Base-by-base conservation (phyloP, 2,329 filamentous ascomycete species). In the Bipolaris cookei region DNA sequence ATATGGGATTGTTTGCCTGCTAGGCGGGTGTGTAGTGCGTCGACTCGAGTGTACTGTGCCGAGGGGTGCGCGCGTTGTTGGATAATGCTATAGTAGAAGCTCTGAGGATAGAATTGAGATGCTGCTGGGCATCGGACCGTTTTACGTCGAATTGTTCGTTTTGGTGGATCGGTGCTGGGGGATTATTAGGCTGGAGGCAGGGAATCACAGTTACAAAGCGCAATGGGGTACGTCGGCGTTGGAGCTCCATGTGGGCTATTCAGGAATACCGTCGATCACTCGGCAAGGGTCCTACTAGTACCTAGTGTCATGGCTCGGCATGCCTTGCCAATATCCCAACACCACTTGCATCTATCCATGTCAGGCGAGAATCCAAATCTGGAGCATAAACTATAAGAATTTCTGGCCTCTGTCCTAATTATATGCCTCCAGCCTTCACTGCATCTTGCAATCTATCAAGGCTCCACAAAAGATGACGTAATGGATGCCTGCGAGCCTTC, bases 221-320 rank as follows among this genome's bases (percentile, higher is more conserved):
- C 28, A 51, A 38, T 39, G 46, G 39, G 51, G 46, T 39, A 28
- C 39, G 39, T 44, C 42, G 52, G 52, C 32, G 39, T 50, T 58
- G 21, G 20, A 49, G 46, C 37, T 39, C 39, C 32, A 55, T 35
- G 52, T 51, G 39, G 32, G 53, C 28, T 51, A 38, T 45, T 30
- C 25, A 28, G 53, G 54, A 53, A 50, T 56, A 56, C 59, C 41
- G 59, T 54, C 53, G 56, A 62, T 59, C 53, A 30, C 38, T 32
- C 32, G 50, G 39, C 56, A 53, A 59, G 59, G 59, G 56, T 62
- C 46, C 50, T 28, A 10, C 25, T 30, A 30, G 28, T 11, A 7
- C 28, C 56, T 48, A 41, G 51, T 51, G 52, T 51, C 46, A 51
- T 62, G 53, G 58, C 59, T 54, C 56, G 48, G 52, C 55, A 49